Evolutionary conservation across 73 alveolate genomes (phyloP), one percentile per base, ranked within the genome.

Genomic region (Diophrys appendiculata): DNA sequence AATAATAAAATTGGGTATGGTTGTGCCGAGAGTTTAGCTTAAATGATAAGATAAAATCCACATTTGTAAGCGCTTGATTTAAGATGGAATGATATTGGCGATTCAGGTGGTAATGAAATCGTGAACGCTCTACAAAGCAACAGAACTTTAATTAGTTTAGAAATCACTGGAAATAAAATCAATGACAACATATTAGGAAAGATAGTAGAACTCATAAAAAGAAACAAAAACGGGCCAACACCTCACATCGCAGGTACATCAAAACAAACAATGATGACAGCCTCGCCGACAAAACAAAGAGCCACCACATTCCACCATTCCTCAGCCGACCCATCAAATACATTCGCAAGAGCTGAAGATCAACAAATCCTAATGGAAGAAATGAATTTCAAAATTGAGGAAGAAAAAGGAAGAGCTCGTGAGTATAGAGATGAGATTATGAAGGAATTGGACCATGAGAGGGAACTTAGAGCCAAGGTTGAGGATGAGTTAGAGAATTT

Each of bases 61-160:
- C 54, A 87, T 3, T 67, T 86, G 23, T 74, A 53, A 11, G 33
- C 68, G 31, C 11, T 86, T 25, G 94, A 86, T 54, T 69, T 86
- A 5, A 71, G 94, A 74, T 86, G 94, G 94, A 86, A 86, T 52
- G 81, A 84, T 22, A 33, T 86, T 11, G 90, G 94, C 23, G 65
- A 54, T 69, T 24, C 54, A 5, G 94, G 94, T 0, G 94, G 83
- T 22, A 86, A 75, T 32, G 70, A 76, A 0, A 55, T 86, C 33
- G 30, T 86, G 29, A 71, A 72, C 54, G 87, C 82, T 29, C 54
- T 86, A 1, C 13, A 56, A 13, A n/a, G 25, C 71, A 71, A 73
- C 34, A 56, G 65, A 55, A 0, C 83, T 5, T 23, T 86, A n/a
- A 27, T 52, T 22, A 2, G 52, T 0, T 29, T 86, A 25, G 94